phyloP scores from a whole-genome alignment of 176 grass and related monocot genomes.

The Canna indica region DNA sequence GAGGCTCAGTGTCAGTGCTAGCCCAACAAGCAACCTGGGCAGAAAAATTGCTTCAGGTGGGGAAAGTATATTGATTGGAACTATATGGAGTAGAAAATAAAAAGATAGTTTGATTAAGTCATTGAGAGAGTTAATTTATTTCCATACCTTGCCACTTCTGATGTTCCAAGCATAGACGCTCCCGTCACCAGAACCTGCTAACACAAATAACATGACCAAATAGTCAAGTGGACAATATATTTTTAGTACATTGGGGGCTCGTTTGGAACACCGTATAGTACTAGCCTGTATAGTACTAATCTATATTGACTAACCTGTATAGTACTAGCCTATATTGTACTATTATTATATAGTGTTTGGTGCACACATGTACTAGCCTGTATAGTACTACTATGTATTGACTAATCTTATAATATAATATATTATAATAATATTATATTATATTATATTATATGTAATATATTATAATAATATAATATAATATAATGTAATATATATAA shows the following conservation, averaged over 20 bases:
- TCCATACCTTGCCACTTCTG: conserved; percentile 64
- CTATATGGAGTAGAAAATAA: background rate
- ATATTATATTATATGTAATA: no score
- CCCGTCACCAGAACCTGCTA: conserved; percentile 85
- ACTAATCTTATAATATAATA: no score
- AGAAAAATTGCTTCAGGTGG: background rate
- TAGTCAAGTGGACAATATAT: background rate
- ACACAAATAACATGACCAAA: conserved; percentile 3
- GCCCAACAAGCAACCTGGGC: conserved; percentile 85
- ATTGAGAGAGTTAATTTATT: background rate
- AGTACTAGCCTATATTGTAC: no score
- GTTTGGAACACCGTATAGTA: no score
- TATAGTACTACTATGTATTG: no score
- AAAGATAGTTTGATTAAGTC: background rate
- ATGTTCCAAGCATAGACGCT: conserved; percentile 94
- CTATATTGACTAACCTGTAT: no score
- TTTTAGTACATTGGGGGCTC: background rate
- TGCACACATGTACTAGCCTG: no score
- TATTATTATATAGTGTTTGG: no score
- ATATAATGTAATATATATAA: no score
- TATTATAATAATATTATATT: no score
- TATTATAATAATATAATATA: no score
- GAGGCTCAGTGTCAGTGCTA: conserved; percentile 84
- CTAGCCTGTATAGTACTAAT: no score
- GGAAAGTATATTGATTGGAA: background rate